These are phyloP conservation scores for Dothistroma septosporum DNA, from an alignment of 2,329 filamentous ascomycete species.

Conservation along the genomic window DNA sequence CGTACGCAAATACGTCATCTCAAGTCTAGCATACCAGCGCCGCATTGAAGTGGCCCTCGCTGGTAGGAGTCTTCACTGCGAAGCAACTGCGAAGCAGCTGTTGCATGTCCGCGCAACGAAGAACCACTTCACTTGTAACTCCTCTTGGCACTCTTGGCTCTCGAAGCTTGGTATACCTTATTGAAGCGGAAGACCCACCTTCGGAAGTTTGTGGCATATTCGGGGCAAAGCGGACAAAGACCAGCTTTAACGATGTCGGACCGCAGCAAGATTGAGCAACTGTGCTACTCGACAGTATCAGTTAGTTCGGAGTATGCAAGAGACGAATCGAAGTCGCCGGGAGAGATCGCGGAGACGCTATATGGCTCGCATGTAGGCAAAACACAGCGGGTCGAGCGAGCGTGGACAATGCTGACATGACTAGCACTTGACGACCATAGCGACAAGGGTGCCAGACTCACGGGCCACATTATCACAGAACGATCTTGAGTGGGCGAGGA, in stretches of 20 bases:
- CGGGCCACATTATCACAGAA: constrained; percentile 6
- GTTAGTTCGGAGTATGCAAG: constrained; percentile 27
- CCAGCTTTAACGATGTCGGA: not conserved
- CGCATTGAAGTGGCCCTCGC: not conserved
- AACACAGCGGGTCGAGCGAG: not conserved
- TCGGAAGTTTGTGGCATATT: constrained; percentile 6
- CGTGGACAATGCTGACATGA: not conserved
- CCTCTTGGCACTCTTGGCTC: not conserved
- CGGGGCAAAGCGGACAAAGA: constrained; percentile 3
- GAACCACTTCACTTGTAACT: not conserved
- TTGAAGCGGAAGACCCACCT: not conserved
- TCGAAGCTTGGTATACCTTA: not conserved
- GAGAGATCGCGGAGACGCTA: constrained; percentile 26
- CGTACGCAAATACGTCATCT: not conserved
- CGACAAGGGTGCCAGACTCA: constrained; percentile 15
- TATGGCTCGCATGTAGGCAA: constrained; percentile 24
- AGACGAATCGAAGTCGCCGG: constrained; percentile 24
- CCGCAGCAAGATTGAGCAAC: constrained; percentile 21
- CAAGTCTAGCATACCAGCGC: not conserved
- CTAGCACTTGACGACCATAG: constrained; percentile 24
- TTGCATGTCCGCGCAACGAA: not conserved
- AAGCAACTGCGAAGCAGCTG: not conserved
- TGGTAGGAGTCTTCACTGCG: not conserved
- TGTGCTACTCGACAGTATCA: constrained; percentile 22
- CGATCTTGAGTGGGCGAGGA: constrained; percentile 48